Evolutionary conservation across 345 rosid genomes (phyloP), one percentile per base, ranked within the genome.

Genomic region (Gossypium ekmanianum): DNA sequence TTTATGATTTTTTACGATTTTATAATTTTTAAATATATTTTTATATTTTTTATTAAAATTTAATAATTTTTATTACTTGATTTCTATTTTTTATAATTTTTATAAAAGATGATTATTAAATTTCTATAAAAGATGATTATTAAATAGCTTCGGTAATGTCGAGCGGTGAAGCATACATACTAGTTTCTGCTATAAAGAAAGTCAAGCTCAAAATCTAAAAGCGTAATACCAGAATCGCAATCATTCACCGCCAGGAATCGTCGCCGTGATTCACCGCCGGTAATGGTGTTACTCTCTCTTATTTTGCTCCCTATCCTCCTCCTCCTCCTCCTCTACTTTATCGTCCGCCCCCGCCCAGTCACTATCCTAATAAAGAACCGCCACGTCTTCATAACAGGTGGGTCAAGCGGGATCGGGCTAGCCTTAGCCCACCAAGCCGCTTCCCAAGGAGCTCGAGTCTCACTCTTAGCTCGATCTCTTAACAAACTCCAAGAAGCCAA

Each of bases 321-420:
- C 51, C 83, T 90, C 66, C 68, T 73, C 9, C 48, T 86, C 73
- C 85, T 91, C 43, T 82, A 67, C 67, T 17, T 86, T 59, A 84
- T 92, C 57, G 88, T 81, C 70, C 86, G 92, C 3, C 98, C 98
- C 44, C 85, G 89, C 3, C 88, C 91, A 8, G 83, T 83, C 77
- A 81, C 8, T 51, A 81, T 94, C 86, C 88, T 92, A 1, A 84
- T 92, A 70, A 90, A 88, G 76, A 81, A 83, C 71, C 91, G 97
- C 68, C 98, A 90, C 79, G 93, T 92, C 13, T 89, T 92, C 92
- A 80, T 92, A 81, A 94, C 97, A 54, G 97, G 98, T 56, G 97
- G 97, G 77, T 94, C 98, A 52, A 92, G 97, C 77, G 98, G 97
- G 68, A 94, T 94, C 59, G 97, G 98, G 11, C 83, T 92, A 3